Evolutionary conservation across 192 early-diverging fungal species (phyloP), one percentile per base, ranked within the genome.

Genomic region (Backusella psychrophila): DNA sequence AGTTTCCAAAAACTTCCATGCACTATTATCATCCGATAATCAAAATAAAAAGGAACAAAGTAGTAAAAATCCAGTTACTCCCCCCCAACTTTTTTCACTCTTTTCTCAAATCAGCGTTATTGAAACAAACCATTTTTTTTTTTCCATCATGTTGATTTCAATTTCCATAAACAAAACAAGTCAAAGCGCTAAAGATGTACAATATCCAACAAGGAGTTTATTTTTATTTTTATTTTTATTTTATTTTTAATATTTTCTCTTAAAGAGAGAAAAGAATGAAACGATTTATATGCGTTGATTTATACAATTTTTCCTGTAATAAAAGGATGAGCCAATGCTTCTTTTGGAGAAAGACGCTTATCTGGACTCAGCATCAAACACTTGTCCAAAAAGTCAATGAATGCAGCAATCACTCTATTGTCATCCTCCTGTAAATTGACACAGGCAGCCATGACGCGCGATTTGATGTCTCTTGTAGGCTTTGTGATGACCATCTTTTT

Each of bases 291-390:
- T 31, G 31, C 31, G 6, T n/a, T 53, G 7, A 67, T 68, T 66
- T 78, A 78, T 46, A 65, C 77, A 67, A 78, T 14, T 65, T 86
- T 86, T 35, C 85, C 85, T 26, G 85, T 85, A 59, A 94, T 86
- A 78, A 99, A 99, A 26, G 96, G 93, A 81, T 98, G 97, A 15
- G 79, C 74, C 46, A 99, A 80, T 7, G 97, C 98, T 69, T 98
- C 96, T 17, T 87, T 85, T 0, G 94, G 92, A 19, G 92, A 91
- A 71, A 97, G 85, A 49, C 98, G 89, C 76, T 95, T 94, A 69
- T 97, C 97, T 6, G 98, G 98, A 74, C 89, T 93, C 29, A 98
- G 78, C 38, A 87, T 82, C 69, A 98, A 80, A 68, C 92, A 91
- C 74, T 90, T 90, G n/a, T 97, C 96, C 44, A 99, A 80, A 65